Base-by-base conservation (phyloP, 1,284 basidiomycete genomes). In the Neonothopanus nambi region DNA sequence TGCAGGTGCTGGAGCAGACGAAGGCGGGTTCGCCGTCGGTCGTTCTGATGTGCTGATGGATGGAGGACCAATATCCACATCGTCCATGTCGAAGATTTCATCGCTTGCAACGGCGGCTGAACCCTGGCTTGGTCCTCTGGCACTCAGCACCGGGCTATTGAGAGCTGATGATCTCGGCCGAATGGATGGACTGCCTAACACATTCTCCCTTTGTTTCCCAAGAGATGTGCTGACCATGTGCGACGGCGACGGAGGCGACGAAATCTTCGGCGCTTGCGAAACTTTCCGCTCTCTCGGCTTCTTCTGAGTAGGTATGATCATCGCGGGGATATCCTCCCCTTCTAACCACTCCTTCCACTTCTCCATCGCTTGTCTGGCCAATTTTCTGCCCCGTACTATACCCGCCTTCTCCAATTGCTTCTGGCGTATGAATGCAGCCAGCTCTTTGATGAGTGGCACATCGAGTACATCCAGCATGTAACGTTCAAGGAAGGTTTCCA, bases 401-500 rank as follows among this genome's bases (percentile, higher is more conserved):
- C 87, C 84, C 1, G 85, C 76, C 62, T 90, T 89, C 39, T 78
- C 73, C 2, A 76, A 70, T 68, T 99, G 96, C 44, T 81, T 76
- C 6, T 67, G 57, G 23, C 79, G 77, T 3, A 90, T 76, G 56
- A 83, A 89, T 1, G 67, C 64, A 0, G 86, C 78, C 3, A 99
- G 79, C 51, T 87, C 81, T 42, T 80, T 80, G 54, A 97, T 70
- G 28, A 93, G 79, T 28, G 81, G 77, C 20, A 76, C 67, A 3
- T 88, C 78, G 44, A 98, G 79, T 59, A 91, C 90, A 46, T 89
- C 84, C 20, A 99, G 79, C 62, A 94, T 81, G 4, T 83, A 82
- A 26, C 78, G 79, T 66, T 98, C 94, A 20, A 99, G 80, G 51
- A 98, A 79, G 0, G 88, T 87, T 68, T 99, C 97, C 75, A 98